These are phyloP conservation scores for Aspergillus sp. DNA, from an alignment of 2,329 filamentous ascomycete genomes.

Conservation along the genomic window DNA sequence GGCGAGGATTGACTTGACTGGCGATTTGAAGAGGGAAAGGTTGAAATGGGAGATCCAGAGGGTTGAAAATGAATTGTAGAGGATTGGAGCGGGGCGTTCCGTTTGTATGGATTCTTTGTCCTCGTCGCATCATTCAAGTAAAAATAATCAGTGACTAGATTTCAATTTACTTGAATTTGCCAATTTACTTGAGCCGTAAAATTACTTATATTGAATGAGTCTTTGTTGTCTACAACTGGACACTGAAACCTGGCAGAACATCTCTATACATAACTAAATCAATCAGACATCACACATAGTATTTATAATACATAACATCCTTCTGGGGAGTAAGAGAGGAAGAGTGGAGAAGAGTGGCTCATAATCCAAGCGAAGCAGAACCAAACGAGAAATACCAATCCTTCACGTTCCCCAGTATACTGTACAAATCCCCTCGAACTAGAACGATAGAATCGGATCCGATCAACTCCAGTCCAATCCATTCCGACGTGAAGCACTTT, in stretches of 20 bases:
- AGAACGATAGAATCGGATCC: background rate
- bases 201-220: no score
- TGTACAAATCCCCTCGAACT: background rate
- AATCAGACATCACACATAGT: conserved; percentile 3
- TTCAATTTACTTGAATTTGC: no score
- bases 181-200: no score
- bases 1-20: background rate
- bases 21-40: no score
- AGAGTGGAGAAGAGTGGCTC: conserved; percentile 16
- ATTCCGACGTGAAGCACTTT: background rate
- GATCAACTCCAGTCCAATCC: background rate
- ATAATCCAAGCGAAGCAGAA: conserved; percentile 6
- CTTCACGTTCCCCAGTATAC: background rate
- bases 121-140: no score
- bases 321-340: conserved; percentile 3
- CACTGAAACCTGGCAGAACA: no score
- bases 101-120: no score
- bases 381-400: background rate
- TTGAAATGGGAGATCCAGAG: no score
- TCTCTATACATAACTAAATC: background rate
- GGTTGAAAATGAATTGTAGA: no score
- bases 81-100: no score
- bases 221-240: no score
- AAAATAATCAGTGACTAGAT: no score
- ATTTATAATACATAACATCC: conserved; percentile 12